Conservation (phyloP, 768 basidiomycete species). For the Suillus cothurnatus region DNA sequence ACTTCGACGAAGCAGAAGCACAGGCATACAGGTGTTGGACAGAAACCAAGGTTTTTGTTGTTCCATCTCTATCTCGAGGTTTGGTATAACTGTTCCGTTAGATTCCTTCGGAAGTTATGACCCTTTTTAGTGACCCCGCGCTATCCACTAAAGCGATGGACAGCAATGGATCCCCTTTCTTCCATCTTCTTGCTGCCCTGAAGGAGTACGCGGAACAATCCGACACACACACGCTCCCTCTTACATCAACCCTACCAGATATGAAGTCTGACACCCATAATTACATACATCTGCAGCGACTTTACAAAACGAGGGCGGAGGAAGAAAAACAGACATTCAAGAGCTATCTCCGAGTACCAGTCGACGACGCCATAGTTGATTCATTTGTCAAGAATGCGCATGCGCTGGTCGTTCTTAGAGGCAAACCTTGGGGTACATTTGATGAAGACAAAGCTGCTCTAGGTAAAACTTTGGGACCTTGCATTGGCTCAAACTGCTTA, state of each 20-base stretch:
- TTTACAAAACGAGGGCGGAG: conserved; percentile 80
- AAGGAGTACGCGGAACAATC: conserved; percentile 59
- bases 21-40: conserved; percentile 86
- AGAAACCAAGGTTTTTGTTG: conserved; percentile 42
- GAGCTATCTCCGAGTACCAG: conserved; percentile 44
- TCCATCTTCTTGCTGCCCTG: conserved; percentile 76
- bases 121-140: conserved; percentile 64
- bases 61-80: conserved; percentile 13
- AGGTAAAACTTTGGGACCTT: conserved; percentile 37
- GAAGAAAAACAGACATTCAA: conserved; percentile 64
- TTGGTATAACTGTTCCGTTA: conserved; percentile 15
- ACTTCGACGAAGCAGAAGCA: conserved; percentile 92
- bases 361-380: conserved; percentile 61
- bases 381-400: conserved; percentile 82
- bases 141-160: conserved; percentile 43
- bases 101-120: conserved; percentile 69
- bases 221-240: conserved; percentile 66
- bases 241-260: conserved; percentile 89
- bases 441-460: conserved; percentile 52
- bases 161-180: conserved; percentile 66
- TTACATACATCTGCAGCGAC: conserved; percentile 82
- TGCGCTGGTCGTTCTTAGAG: conserved; percentile 65
- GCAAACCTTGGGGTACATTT: conserved; percentile 60
- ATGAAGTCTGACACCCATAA: conserved; percentile 89
- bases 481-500: not conserved